Evolutionary conservation across 108 stramenopile genomes (phyloP), one percentile per base, ranked within the genome.

Genomic region (Parietichytrium sp.): DNA sequence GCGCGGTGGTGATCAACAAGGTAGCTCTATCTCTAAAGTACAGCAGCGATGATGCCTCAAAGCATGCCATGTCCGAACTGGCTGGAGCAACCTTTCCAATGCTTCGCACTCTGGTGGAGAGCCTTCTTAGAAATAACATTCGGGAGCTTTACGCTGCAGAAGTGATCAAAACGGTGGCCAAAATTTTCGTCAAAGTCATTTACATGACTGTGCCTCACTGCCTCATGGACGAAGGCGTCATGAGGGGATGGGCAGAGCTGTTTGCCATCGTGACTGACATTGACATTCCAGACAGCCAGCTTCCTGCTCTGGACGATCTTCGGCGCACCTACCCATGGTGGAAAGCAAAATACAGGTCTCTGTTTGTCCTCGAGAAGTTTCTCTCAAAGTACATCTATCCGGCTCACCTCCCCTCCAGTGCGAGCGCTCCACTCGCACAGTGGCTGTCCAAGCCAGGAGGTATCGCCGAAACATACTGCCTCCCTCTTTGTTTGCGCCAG

Each of bases 111-210:
- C 42, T 72, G n/a, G 36, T 25, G 23, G 61, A 72, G 3, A 42
- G 38, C 61, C 42, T 72, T 12, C 61, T 72, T 3, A 42, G 38
- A 10, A 33, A 72, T 13, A 72, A 72, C 33, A 42, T 72, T 2
- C 36, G 45, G 10, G 61, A 72, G 61, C 38, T 72, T 20, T 72
- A 72, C 20, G 61, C 61, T 15, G 61, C 61, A 16, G 61, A 72
- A 25, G 38, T 72, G 10, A 18, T 72, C 29, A 72, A 38, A 45
- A 16, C 45, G 20, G 61, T 72, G 38, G 10, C 38, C 61, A 72
- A 72, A 20, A 72, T 72, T 27, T 72, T 72, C 42, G 20, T 72
- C 6, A 72, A 72, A 42, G 42, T 42, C 0, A 72, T 72, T 3
- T 45, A 72, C 42, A 31, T 72, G 29, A 25, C 8, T 12, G 33